phyloP scores from a whole-genome alignment of 306 rosid genomes.

The Chamaecrista fasciculata region DNA sequence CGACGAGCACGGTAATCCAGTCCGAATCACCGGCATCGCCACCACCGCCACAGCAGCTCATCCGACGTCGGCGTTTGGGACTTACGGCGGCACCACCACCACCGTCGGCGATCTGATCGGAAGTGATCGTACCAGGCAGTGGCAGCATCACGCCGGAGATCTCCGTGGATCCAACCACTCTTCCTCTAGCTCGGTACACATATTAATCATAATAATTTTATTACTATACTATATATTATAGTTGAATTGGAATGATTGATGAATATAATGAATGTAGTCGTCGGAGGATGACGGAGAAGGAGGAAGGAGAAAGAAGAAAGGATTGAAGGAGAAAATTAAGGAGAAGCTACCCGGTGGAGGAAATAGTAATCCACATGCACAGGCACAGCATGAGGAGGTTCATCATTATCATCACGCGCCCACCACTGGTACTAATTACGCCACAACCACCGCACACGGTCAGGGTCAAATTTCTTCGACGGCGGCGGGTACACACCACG shows the following conservation, averaged over 20 bases:
- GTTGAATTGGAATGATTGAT: no score
- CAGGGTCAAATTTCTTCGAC: conserved; percentile 11
- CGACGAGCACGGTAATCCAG: conserved; percentile 66
- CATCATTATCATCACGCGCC: conserved; percentile 10
- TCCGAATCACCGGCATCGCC: conserved; percentile 64
- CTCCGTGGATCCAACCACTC: conserved; percentile 46
- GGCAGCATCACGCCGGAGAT: conserved; percentile 10
- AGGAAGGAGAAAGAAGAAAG: conserved; percentile 68
- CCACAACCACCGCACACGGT: neutral
- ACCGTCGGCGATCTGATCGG: conserved; percentile 22
- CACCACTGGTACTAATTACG: conserved; percentile 6
- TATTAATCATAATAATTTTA: no score
- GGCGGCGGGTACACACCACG: neutral
- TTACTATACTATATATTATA: no score
- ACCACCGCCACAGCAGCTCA: no score
- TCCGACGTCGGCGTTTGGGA: neutral
- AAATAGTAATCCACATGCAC: no score
- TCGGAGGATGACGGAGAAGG: conserved; percentile 75
- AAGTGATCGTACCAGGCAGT: neutral
- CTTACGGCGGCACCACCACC: neutral
- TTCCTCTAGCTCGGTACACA: conserved; percentile 59
- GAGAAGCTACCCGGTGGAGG: conserved; percentile 51
- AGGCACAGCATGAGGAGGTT: neutral
- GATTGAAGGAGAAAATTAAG: conserved; percentile 57
- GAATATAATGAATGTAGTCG: no score